Conservation (phyloP, 768 basidiomycete species). For the Dacryopinax primogenitus region DNA sequence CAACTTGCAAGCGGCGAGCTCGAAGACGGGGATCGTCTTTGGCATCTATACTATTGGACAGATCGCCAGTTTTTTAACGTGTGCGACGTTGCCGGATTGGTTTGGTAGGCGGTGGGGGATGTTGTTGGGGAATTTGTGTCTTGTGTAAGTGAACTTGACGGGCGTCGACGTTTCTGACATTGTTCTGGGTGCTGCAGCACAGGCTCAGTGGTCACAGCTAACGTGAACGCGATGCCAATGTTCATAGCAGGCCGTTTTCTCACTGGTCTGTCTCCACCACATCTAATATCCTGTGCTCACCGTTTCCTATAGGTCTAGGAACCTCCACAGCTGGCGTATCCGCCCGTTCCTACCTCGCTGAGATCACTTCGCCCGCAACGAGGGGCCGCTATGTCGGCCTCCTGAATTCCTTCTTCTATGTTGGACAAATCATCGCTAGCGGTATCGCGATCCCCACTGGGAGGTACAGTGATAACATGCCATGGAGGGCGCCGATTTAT, state of each 20-base stretch:
- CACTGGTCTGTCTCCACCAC: conserved; percentile 29
- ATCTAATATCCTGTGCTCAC: background rate
- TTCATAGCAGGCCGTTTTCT: conserved; percentile 40
- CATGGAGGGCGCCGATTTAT: conserved; percentile 42
- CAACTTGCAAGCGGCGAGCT: conserved; percentile 33
- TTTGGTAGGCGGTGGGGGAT: conserved; percentile 41
- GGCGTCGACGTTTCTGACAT: conserved; percentile 7
- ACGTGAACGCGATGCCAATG: conserved; percentile 31
- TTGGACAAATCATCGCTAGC: conserved; percentile 44
- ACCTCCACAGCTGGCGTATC: conserved; percentile 37
- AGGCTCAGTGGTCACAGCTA: conserved; percentile 39
- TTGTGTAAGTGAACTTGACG: conserved; percentile 30
- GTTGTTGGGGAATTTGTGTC: conserved; percentile 36
- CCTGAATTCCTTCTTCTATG: conserved; percentile 42
- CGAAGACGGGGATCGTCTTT: conserved; percentile 41
- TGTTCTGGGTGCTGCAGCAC: conserved; percentile 26
- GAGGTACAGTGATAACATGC: conserved; percentile 30
- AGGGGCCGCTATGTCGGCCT: conserved; percentile 42
- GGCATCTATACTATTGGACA: conserved; percentile 38
- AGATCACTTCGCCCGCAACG: conserved; percentile 37
- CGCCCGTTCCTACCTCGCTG: conserved; percentile 41
- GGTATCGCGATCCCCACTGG: conserved; percentile 46
- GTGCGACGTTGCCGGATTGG: conserved; percentile 37
- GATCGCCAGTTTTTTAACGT: conserved; percentile 16
- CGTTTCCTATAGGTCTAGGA: conserved; percentile 30